Evolutionary conservation across 345 rosid species (phyloP), one percentile per base, ranked within the genome.

Genomic region (Odontarrhena argentea): DNA sequence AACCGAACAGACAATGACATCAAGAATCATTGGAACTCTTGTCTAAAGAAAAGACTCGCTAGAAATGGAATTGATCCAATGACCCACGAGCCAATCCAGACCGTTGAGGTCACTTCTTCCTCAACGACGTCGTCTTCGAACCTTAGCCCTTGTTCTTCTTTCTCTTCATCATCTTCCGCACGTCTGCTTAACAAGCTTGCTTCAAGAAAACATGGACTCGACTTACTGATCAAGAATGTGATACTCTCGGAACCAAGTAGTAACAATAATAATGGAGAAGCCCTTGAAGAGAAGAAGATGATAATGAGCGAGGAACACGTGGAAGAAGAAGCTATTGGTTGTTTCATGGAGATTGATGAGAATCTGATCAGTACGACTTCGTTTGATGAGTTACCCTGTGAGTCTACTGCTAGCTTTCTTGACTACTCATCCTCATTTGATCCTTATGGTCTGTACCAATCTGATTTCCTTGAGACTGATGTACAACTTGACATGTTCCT

Each of bases 1-100:
- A 71, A 67, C 67, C 49, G 79, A 47, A 76, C 79, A 41, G 79
- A 76, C 37, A 76, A 76, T 43, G 79, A 70, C 41, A 70, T 76
- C 8, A 76, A 76, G 69, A 76, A 76, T 47, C 70, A 68, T 30
- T 75, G 78, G 78, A 68, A 74, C 69, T 68, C 78, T 5, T 63
- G 71, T 55, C 71, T 76, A 4, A 76, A 70, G 60, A 75, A 75
- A 65, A 52, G 75, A 32, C 76, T 64, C 15, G 9, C 30, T 37
- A 70, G 55, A 70, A 44, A 32, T 5, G 78, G 78, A 7, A 63
- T 74, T 22, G 66, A 74, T 42, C 78, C 78, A 25, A 42, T 41
- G 66, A 69, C 78, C 1, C 78, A 69, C 13, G 50, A 69, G 41
- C 74, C 78, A 3, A n/a, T 28, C 42, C 9, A 18, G 15, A 36